phyloP scores from a whole-genome alignment of 2,329 filamentous ascomycete genomes.

The Polytolypa hystricis region DNA sequence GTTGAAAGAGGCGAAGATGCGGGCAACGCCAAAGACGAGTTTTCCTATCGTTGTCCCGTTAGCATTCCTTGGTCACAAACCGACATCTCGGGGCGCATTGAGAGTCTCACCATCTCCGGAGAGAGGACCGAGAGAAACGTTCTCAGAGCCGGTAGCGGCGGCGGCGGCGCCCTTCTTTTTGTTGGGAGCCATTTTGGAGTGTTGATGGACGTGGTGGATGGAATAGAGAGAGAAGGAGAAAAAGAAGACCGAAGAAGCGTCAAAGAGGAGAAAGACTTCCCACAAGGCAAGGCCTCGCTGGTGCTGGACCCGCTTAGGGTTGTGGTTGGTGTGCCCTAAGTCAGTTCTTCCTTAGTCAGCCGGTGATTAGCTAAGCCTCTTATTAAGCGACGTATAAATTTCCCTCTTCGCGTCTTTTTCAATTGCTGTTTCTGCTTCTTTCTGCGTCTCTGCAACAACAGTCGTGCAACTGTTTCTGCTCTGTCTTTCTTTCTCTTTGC shows the following conservation, averaged over 20 bases:
- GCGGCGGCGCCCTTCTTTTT: conserved; percentile 68
- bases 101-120: conserved; percentile 72
- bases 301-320: conserved; percentile 6
- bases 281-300: no score
- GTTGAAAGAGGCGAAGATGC: conserved; percentile 95
- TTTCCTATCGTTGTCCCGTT: conserved; percentile 58
- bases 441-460: background rate
- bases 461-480: background rate
- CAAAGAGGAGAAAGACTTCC: conserved; percentile 6
- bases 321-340: conserved; percentile 9
- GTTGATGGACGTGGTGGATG: conserved; percentile 32
- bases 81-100: conserved; percentile 5
- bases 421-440: background rate
- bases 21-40: conserved; percentile 95
- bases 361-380: background rate
- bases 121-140: conserved; percentile 95
- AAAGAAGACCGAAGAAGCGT: conserved; percentile 19
- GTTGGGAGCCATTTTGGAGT: conserved; percentile 80
- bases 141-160: conserved; percentile 75
- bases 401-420: no score
- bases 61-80: no score
- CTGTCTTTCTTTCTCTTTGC: background rate
- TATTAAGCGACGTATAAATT: background rate
- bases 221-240: conserved; percentile 25
- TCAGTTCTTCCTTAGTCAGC: background rate